phyloP scores from a whole-genome alignment of 495 filamentous ascomycete genomes.

The Aspergillus funiculosus region DNA sequence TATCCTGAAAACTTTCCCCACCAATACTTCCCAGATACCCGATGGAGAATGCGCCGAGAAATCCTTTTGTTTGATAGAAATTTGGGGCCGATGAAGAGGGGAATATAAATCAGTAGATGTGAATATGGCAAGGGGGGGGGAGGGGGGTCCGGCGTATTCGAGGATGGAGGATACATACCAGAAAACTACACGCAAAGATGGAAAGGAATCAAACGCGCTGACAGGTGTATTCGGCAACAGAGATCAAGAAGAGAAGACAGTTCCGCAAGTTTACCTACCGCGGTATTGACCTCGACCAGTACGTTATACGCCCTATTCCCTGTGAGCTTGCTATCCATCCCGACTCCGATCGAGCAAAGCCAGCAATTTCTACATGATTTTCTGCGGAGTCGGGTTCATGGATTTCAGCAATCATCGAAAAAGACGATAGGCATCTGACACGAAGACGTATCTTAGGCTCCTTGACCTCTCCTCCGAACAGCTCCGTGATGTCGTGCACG shows the following conservation, averaged over 20 bases:
- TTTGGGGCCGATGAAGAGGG: constrained; percentile 1
- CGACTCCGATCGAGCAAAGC: constrained; percentile 60
- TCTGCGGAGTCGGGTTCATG: constrained; percentile 5
- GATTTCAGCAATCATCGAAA: constrained; percentile 4
- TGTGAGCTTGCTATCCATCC: constrained; percentile 53
- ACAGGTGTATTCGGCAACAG: constrained; percentile 41
- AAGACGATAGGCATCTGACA: constrained; percentile 22
- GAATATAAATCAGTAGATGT: neutral
- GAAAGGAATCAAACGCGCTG: constrained; percentile 32
- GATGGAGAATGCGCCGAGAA: constrained; percentile 3
- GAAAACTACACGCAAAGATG: constrained; percentile 6
- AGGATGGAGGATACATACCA: constrained; percentile 3
- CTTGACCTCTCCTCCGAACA: constrained; percentile 97
- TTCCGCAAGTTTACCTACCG: constrained; percentile 99
- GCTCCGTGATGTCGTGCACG: constrained; percentile 98
- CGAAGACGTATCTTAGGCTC: constrained; percentile 54
- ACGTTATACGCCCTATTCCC: constrained; percentile 39
- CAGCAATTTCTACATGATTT: constrained; percentile 24
- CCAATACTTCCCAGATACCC: constrained; percentile 5
- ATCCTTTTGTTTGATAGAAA: constrained; percentile 10
- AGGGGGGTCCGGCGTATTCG: too few species aligned
- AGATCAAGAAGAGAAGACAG: constrained; percentile 98
- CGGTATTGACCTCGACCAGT: constrained; percentile 98
- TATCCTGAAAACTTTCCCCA: constrained; percentile 15
- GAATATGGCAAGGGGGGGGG: constrained; percentile 9